These are phyloP conservation scores for Plenodomus biglobosus DNA, from an alignment of 2,329 filamentous ascomycete species.

Conservation along the genomic window DNA sequence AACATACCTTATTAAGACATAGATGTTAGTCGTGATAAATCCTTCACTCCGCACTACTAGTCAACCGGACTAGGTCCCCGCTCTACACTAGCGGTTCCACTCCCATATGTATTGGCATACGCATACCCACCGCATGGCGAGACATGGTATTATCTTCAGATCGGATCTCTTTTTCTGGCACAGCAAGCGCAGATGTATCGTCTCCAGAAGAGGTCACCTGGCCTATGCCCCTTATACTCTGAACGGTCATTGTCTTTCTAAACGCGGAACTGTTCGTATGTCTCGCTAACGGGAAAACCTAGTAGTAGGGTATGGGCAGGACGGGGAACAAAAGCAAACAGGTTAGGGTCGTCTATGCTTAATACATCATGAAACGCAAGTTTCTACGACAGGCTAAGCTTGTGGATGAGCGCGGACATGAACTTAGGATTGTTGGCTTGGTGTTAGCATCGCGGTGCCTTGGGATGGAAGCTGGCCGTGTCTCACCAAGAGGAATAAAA, in stretches of 20 bases:
- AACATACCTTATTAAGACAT: conserved; percentile 16
- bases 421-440: conserved; percentile 74
- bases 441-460: conserved; percentile 12
- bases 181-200: conserved; percentile 67
- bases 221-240: conserved; percentile 69
- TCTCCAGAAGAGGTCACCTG: conserved; percentile 72
- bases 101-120: background rate
- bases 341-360: conserved; percentile 80
- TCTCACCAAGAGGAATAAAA: conserved; percentile 44
- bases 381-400: conserved; percentile 77
- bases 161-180: background rate
- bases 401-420: conserved; percentile 81
- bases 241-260: conserved; percentile 67
- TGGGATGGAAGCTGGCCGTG: background rate
- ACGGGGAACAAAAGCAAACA: conserved; percentile 83
- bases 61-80: background rate
- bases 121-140: background rate
- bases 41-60: background rate
- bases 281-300: conserved; percentile 81
- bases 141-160: background rate
- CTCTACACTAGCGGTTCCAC: background rate
- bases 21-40: background rate
- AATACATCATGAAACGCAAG: conserved; percentile 89
- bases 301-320: conserved; percentile 86
- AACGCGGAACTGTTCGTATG: conserved; percentile 75